These are phyloP conservation scores for Xylaria palmicola DNA, from an alignment of 495 filamentous ascomycete genomes.

Conservation along the genomic window DNA sequence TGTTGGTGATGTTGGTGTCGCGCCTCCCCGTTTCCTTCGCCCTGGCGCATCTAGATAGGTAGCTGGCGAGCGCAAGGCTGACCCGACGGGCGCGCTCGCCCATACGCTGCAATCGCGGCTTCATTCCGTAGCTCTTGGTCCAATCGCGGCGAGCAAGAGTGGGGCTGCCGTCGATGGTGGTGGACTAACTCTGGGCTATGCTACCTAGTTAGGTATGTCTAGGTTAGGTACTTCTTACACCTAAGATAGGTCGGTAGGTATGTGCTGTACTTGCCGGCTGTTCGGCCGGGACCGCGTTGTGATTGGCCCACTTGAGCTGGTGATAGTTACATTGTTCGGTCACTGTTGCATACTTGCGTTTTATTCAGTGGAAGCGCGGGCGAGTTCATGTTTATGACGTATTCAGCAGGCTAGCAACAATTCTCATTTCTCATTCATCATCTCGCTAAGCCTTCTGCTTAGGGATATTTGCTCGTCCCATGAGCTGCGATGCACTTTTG, in stretches of 20 bases:
- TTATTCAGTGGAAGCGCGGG: no score
- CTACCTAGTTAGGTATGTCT: no score
- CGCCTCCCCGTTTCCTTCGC: conserved; percentile 2
- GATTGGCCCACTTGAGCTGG: neutral
- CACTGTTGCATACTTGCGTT: no score
- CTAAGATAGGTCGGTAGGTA: no score
- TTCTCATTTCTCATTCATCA: neutral
- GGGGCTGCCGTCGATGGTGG: neutral
- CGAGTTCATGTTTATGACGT: no score
- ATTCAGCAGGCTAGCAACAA: no score
- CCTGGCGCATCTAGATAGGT: neutral
- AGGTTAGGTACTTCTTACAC: no score
- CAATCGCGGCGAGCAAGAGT: neutral
- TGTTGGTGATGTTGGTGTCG: neutral
- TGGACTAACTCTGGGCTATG: no score
- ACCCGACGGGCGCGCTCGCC: conserved; percentile 6
- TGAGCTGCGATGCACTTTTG: neutral
- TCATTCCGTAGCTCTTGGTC: neutral
- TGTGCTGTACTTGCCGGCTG: no score
- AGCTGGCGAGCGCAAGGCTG: conserved; percentile 10
- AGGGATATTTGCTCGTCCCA: neutral
- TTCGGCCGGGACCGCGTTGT: neutral
- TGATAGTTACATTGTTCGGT: neutral
- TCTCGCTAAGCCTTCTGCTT: neutral
- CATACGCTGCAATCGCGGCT: no score